Base-by-base conservation (phyloP, 1,284 basidiomycete species). In the Blastosporella zonata region DNA sequence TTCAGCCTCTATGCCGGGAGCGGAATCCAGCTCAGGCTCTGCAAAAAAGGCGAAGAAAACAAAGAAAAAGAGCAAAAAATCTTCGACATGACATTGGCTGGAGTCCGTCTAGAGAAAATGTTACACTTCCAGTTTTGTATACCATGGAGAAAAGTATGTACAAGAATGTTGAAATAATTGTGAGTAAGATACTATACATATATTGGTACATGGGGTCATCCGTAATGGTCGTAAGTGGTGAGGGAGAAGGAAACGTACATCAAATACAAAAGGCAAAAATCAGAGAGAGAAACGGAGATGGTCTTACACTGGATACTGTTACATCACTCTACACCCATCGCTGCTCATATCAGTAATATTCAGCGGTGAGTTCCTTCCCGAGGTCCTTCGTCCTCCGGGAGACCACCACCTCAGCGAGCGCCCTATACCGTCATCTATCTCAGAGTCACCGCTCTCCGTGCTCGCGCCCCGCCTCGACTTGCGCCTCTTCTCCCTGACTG, bases 401-500 rank as follows among this genome's bases (percentile, higher is more conserved):
- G 70, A 65, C 72, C 71, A 74, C 72, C 72, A 74, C 49, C 69
- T 60, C 12, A 63, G 55, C 2, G 61, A 49, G 20, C 62, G 57
- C 2, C 49, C 56, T 7, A 43, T 21, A 31, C 34, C 49, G 13
- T 55, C 58, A 29, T 56, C 51, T 10, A 35, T 13, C 12, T 49
- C 49, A 8, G 41, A 44, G 9, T 50, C 37, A 8, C 39, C 60
- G 23, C 68, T 72, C 21, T 67, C 67, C n/a, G 33, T 10, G 50
- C 69, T 75, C 37, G 64, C 68, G 8, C 63, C 64, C 51, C 78
- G 69, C 56, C 73, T 70, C 41, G 70, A 65, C 63, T 72, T 79
- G 53, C 74, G 71, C 49, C 77, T 67, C 69, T 81, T 84, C 71
- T 84, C 83, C 59, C 84, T 71, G 47, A 74, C 76, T 27, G 74